phyloP scores from a whole-genome alignment of 2,329 filamentous ascomycete genomes.

The Escovopsis sp. region DNA sequence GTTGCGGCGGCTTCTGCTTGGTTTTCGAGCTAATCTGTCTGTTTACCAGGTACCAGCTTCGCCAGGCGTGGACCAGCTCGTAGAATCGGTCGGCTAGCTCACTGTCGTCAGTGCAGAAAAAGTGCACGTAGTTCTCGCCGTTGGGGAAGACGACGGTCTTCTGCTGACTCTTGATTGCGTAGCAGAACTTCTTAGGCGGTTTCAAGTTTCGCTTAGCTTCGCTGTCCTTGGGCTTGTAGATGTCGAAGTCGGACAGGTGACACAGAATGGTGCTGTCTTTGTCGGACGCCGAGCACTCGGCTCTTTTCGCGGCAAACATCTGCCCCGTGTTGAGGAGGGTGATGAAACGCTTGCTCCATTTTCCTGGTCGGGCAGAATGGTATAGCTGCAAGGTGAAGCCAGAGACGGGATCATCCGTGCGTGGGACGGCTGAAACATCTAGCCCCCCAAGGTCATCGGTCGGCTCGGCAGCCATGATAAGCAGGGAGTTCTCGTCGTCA shows the following conservation, averaged over 20 bases:
- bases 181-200: constrained; percentile 73
- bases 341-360: constrained; percentile 78
- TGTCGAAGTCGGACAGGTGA: constrained; percentile 83
- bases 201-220: constrained; percentile 58
- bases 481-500: constrained; percentile 61
- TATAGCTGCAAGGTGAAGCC: constrained; percentile 60
- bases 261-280: constrained; percentile 61
- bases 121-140: constrained; percentile 79
- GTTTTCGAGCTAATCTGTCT: constrained; percentile 36
- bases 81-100: constrained; percentile 54
- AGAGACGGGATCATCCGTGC: constrained; percentile 40
- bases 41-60: constrained; percentile 81
- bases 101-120: constrained; percentile 69
- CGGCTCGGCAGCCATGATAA: constrained; percentile 46
- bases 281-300: constrained; percentile 38
- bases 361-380: constrained; percentile 66
- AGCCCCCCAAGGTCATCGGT: constrained; percentile 45
- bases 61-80: constrained; percentile 60
- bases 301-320: constrained; percentile 54
- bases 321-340: constrained; percentile 64
- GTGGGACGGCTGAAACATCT: constrained; percentile 48
- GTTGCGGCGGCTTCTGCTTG: constrained; percentile 12
- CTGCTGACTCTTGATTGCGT: constrained; percentile 83
- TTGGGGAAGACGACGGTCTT: constrained; percentile 72
- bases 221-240: constrained; percentile 61